These are phyloP conservation scores for Nadsonia fulvescens DNA, from an alignment of 805 yeast species.

Conservation along the genomic window DNA sequence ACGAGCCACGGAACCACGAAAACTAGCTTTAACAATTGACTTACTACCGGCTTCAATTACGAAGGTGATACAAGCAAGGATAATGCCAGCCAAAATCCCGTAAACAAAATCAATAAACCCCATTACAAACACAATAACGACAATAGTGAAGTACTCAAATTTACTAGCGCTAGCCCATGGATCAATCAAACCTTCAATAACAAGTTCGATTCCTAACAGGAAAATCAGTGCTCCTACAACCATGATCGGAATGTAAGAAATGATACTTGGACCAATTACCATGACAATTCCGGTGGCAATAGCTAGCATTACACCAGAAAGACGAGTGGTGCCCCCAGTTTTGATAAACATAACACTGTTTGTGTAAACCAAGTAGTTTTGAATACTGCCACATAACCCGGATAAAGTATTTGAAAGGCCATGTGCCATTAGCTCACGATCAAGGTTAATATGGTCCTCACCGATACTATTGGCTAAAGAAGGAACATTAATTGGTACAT, in stretches of 20 bases:
- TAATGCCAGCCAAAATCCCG: slow-evolving; percentile 79
- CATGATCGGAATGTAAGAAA: slow-evolving; percentile 86
- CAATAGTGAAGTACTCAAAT: slow-evolving; percentile 71
- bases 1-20: slow-evolving; percentile 74
- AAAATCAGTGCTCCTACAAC: slow-evolving; percentile 90
- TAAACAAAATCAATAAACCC: slow-evolving; percentile 89
- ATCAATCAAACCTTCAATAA: slow-evolving; percentile 74
- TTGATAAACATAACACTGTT: slow-evolving; percentile 80
- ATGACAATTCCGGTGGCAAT: slow-evolving; percentile 62
- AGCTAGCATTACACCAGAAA: slow-evolving; percentile 83
- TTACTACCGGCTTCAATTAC: slow-evolving; percentile 80
- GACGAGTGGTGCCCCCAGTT: slow-evolving; percentile 82
- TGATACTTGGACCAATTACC: slow-evolving; percentile 80
- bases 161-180: slow-evolving; percentile 57
- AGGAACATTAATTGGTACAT: slow-evolving; percentile 95
- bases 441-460: slow-evolving; percentile 67
- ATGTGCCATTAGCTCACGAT: slow-evolving; percentile 85
- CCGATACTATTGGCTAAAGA: slow-evolving; percentile 85
- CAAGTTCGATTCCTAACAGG: slow-evolving; percentile 73
- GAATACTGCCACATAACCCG: slow-evolving; percentile 75
- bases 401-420: slow-evolving; percentile 79
- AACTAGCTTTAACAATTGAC: slow-evolving; percentile 65
- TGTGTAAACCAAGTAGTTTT: slow-evolving; percentile 87
- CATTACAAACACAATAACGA: slow-evolving; percentile 82
- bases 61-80: slow-evolving; percentile 86